Evolutionary conservation across 805 yeast species (phyloP).

Genomic region (Pichia insulana): DNA sequence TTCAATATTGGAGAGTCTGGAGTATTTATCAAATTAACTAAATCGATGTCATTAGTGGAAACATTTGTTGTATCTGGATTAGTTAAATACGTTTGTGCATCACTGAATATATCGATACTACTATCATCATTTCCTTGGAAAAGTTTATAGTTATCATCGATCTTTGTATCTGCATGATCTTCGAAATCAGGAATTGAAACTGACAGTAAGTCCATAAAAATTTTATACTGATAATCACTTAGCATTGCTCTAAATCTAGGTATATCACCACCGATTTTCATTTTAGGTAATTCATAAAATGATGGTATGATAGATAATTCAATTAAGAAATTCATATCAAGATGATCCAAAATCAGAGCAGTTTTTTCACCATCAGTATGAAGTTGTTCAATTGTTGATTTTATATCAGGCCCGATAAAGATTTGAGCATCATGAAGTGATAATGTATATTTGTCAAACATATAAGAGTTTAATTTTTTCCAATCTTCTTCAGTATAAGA

Average conservation of each 20-base stretch:
- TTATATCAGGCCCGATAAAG: conserved; percentile 74
- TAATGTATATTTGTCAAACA: conserved; percentile 84
- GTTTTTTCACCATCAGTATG: conserved; percentile 39
- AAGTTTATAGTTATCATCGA: neutral
- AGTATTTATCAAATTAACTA: neutral
- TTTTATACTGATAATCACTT: conserved; percentile 85
- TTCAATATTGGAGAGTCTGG: conserved; percentile 6
- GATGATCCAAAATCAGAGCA: conserved; percentile 63
- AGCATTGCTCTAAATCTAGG: conserved; percentile 64
- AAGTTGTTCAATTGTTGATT: conserved; percentile 67
- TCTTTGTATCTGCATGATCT: neutral
- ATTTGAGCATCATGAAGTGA: conserved; percentile 80
- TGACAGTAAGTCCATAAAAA: conserved; percentile 70
- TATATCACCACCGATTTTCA: conserved; percentile 67
- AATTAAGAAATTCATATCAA: conserved; percentile 62
- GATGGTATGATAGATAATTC: conserved; percentile 83
- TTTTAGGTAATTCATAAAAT: conserved; percentile 62
- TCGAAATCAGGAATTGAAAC: conserved; percentile 49
- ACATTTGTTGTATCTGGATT: neutral
- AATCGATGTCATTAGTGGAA: neutral
- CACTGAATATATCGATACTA: neutral
- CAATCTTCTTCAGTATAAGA: conserved; percentile 61
- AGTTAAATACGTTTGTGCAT: neutral
- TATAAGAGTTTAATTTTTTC: conserved; percentile 60
- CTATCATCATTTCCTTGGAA: neutral